Base-by-base conservation (phyloP, 441 rosid species). In the Erysimum cheiri region DNA sequence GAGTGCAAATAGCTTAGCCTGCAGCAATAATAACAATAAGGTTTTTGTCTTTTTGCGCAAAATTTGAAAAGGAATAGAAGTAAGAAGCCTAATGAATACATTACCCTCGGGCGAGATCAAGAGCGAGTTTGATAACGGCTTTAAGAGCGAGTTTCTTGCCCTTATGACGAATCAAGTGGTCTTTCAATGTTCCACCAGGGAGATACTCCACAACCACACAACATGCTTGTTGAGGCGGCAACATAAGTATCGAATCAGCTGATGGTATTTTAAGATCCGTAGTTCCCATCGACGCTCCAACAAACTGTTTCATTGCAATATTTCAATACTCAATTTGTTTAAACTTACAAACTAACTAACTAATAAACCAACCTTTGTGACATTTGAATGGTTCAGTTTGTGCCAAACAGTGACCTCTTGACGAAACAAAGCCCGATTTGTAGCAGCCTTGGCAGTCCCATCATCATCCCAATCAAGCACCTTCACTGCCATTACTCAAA, bases 361-460 rank as follows among this genome's bases (percentile, higher is more conserved):
- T 32, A 15, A 15, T 0, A 4, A 52, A 57, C 76, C 10, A 72
- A 93, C 97, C 75, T 82, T 87, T 17, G 97, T 91, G 64, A 94
- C 97, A 72, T 94, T 91, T 40, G 91, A 93, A 82, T 94, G 96
- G 80, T 84, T 76, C 46, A 94, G 97, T 86, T 88, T 92, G 71
- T 94, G 90, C 98, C 98, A 94, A 72, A 94, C 98, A 60, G 91
- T 86, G 71, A 94, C 98, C 72, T 94, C 98, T 79, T 91, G 92
- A 75, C 41, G 80, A 70, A 93, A 93, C 14, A 93, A 87, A 77
- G 88, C 81, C 36, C 93, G 85, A 58, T 82, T 40, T 59, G 90
- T 78, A 55, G 87, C 85, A 14, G 85, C 85, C 82, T 85, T 95
- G 39, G 90, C 84, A 31, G 80, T 17, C 57, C 92, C 92, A 73